Percentiles rank a stretch among this genome's conserved stretches.
Evolutionary conservation across 2,329 filamentous ascomycete species (phyloP).

Genomic region (Ceratocystiopsis minuta): DNA sequence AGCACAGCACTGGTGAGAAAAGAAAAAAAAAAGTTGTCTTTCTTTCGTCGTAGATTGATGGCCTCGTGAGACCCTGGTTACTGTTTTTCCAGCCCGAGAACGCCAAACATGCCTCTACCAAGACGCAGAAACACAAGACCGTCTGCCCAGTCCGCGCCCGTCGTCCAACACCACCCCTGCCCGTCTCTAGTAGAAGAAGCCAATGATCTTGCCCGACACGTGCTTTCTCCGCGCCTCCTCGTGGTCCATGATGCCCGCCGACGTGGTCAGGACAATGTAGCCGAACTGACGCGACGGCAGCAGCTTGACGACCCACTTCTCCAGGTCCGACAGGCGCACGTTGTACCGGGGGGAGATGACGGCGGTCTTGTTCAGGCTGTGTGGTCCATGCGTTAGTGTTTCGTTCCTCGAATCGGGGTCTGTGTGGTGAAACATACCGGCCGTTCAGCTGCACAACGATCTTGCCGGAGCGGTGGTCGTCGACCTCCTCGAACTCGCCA

Average conservation of each 20-base stretch:
- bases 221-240: constrained; percentile 98
- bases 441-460: constrained; percentile 99
- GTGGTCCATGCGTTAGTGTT: background rate
- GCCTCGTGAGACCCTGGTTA: constrained; percentile 2
- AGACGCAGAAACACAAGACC: background rate
- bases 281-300: constrained; percentile 99
- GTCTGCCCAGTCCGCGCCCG: background rate
- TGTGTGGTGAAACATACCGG: constrained; percentile 27
- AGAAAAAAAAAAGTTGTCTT: no score
- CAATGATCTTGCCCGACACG: constrained; percentile 97
- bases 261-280: constrained; percentile 97
- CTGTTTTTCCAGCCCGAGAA: constrained; percentile 4
- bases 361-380: constrained; percentile 83
- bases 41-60: no score
- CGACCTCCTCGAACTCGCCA: constrained; percentile 98
- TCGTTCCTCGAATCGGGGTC: constrained; percentile 4
- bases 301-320: constrained; percentile 99
- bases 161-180: background rate
- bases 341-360: constrained; percentile 99
- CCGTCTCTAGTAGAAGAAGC: constrained; percentile 81
- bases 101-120: constrained; percentile 4
- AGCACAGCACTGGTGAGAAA: no score
- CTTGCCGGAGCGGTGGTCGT: constrained; percentile 99
- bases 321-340: constrained; percentile 89
- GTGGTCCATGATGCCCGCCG: constrained; percentile 99